Evolutionary conservation across 306 rosid species (phyloP), one percentile per base, ranked within the genome.

Genomic region (Fragaria ananassa): DNA sequence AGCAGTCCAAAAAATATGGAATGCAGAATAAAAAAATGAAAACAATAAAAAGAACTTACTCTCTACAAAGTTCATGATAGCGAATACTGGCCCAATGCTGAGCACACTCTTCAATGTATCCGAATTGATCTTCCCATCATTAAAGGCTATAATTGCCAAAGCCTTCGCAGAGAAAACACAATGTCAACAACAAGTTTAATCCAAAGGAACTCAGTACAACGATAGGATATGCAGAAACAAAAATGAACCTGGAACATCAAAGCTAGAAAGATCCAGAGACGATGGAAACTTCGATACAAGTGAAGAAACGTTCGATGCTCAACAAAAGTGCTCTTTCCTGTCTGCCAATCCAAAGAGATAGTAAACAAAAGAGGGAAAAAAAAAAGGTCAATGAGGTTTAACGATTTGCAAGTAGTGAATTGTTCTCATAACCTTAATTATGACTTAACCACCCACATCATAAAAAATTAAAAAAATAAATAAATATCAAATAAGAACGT

Each of bases 251-350:
- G 98, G 80, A 95, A 95, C 96, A 95, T 86, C 76, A 95, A 78
- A 64, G 86, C 97, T 89, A 95, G 80, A 85, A 95, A 95, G 76
- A 95, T 90, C 98, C 98, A 95, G 62, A 95, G 92, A 46, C 98
- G 98, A 83, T 95, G 98, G 79, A 95, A 95, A 82, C 98, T 95
- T 79, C 97, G 90, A 77, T 92, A 95, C 79, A 95, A 75, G 86
- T 95, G 97, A 53, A 95, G 84, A 84, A 85, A 92, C 0, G 98
- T 90, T 74, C 98, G 90, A 82, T 92, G 98, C 87, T 95, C 98
- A 66, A 95, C 98, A 75, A 95, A 95, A 78, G 91, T 87, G 83
- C 92, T 95, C 90, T 95, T 95, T 58, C 97, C 98, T 75, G 97
- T 95, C 98, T 95, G 90, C 72, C 72, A 81, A 77, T 57, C 71